A percentile compares a stretch with the other conserved stretches of the same genome.
These are phyloP conservation scores for Allomyces javanicus DNA, from an alignment of 192 early-diverging fungal genomes.

Conservation along the genomic window DNA sequence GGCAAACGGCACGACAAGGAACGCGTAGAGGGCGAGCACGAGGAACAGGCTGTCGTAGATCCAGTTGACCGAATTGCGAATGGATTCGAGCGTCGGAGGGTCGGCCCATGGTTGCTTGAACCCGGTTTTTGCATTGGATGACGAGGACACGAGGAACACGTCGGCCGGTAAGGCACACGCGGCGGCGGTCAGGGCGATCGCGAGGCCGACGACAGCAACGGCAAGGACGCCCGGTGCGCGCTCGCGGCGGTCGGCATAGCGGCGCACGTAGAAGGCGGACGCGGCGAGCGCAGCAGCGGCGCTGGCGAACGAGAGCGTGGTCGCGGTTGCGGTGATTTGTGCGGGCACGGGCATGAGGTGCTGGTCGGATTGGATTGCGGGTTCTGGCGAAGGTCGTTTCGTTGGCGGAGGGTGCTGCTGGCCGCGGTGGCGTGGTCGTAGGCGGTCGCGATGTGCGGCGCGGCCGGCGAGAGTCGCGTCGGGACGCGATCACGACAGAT, in stretches of 20 bases:
- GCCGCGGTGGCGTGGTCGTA: too few species aligned
- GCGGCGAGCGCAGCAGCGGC: neutral
- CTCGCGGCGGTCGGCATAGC: neutral
- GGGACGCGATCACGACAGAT: too few species aligned
- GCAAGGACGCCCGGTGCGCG: neutral
- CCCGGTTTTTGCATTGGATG: neutral
- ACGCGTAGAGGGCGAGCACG: constrained; percentile 21
- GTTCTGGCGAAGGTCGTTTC: too few species aligned
- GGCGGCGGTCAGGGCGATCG: neutral
- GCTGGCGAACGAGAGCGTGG: neutral
- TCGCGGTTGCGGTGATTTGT: neutral
- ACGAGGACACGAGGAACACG: neutral
- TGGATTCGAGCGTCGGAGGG: neutral
- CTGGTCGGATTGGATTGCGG: too few species aligned
- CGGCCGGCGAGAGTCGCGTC: too few species aligned
- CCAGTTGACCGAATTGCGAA: neutral
- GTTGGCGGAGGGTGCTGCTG: too few species aligned
- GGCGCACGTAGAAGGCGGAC: neutral
- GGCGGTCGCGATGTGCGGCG: too few species aligned
- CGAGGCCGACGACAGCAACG: neutral
- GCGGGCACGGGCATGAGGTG: neutral
- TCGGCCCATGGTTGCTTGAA: neutral
- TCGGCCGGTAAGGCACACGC: neutral
- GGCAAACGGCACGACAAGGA: constrained; percentile 32
- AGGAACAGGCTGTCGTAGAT: neutral